These are phyloP conservation scores for Puccinia coronata DNA, from an alignment of 1,284 basidiomycete genomes.

Conservation along the genomic window DNA sequence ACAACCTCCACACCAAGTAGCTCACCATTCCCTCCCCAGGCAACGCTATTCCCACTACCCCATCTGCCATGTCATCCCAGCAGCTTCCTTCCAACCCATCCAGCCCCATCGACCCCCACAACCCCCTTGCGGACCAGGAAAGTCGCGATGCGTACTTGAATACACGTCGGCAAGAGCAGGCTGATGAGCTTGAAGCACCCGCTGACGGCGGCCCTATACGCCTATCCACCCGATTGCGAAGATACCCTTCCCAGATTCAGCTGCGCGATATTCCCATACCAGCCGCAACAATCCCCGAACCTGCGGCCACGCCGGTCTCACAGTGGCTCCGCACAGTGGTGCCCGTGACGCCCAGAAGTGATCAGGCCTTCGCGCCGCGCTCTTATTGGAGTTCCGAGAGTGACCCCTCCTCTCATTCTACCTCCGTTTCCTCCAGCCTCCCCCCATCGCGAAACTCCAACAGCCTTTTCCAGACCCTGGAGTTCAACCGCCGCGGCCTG, in stretches of 20 bases:
- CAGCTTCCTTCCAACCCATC: not conserved
- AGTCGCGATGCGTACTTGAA: too few relatives aligned
- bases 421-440: not conserved
- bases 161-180: too few relatives aligned
- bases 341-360: not conserved
- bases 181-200: too few relatives aligned
- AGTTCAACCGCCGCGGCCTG: not conserved
- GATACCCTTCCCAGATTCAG: not conserved
- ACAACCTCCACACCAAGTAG: not conserved
- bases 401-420: not conserved
- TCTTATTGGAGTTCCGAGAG: not conserved
- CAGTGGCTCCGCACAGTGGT: not conserved
- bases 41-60: not conserved
- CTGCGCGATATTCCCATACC: not conserved
- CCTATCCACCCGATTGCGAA: not conserved
- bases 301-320: not conserved
- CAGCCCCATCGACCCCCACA: slow-evolving; percentile 5
- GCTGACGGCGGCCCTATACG: not conserved
- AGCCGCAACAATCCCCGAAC: not conserved
- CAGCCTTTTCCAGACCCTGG: not conserved
- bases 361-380: not conserved
- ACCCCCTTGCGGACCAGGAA: too few relatives aligned
- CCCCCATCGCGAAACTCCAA: not conserved
- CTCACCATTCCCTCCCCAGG: not conserved
- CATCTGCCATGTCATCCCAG: not conserved